phyloP scores from a whole-genome alignment of 176 grass and related monocot species.

The Rhynchospora tenuis region DNA sequence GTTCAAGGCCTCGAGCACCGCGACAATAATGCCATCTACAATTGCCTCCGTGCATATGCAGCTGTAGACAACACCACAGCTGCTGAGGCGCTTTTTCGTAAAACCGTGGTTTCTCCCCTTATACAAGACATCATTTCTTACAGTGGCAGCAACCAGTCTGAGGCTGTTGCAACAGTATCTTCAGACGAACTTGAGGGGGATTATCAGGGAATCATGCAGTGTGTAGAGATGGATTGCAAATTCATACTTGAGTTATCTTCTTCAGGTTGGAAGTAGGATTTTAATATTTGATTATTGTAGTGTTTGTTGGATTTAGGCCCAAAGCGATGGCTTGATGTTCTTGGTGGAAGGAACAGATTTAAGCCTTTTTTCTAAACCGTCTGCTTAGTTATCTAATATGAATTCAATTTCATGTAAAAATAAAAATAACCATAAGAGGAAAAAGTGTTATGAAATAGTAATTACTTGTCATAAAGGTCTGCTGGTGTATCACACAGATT shows the following conservation, averaged over 20 bases:
- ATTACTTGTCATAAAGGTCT: neutral
- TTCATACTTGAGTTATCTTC: constrained; percentile 96
- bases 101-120: constrained; percentile 62
- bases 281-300: neutral
- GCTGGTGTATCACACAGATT: too few relatives aligned
- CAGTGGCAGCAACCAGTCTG: constrained; percentile 38
- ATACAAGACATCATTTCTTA: constrained; percentile 79
- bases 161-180: constrained; percentile 42
- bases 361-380: neutral
- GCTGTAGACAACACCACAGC: constrained; percentile 91
- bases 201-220: constrained; percentile 71
- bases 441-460: neutral
- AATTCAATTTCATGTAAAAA: neutral
- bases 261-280: constrained; percentile 34
- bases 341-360: neutral
- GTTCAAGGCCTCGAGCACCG: constrained; percentile 67
- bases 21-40: constrained; percentile 81
- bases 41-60: constrained; percentile 92
- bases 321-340: neutral
- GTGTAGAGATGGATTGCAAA: constrained; percentile 87
- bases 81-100: constrained; percentile 86
- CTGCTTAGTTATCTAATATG: neutral
- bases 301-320: neutral
- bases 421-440: neutral
- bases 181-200: constrained; percentile 69